These are phyloP conservation scores for Aspergillus nanangensis DNA, from an alignment of 495 filamentous ascomycete genomes.

Conservation along the genomic window DNA sequence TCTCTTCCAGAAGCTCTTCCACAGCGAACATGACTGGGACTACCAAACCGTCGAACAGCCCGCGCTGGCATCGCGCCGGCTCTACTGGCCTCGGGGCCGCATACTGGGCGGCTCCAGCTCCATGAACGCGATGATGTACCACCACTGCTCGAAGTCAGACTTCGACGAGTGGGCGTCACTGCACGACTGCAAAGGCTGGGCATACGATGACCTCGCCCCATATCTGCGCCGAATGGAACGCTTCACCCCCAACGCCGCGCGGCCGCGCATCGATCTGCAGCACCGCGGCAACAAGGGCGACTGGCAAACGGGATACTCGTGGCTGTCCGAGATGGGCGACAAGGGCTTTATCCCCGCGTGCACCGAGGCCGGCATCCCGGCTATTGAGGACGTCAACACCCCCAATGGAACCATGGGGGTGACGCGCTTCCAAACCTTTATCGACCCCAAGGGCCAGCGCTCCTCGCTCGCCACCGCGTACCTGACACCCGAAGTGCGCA, in stretches of 20 bases:
- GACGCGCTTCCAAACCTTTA: slow-evolving; percentile 18
- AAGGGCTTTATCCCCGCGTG: slow-evolving; percentile 19
- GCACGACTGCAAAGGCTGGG: slow-evolving; percentile 20
- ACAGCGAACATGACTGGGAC: slow-evolving; percentile 19
- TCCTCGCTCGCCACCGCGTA: slow-evolving; percentile 19
- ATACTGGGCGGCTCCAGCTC: slow-evolving; percentile 17
- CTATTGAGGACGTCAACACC: slow-evolving; percentile 13
- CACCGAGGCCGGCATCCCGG: slow-evolving; percentile 12
- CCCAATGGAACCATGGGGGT: slow-evolving; percentile 11
- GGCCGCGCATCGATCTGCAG: slow-evolving; percentile 10
- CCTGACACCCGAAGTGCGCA: slow-evolving; percentile 9
- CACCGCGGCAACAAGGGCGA: slow-evolving; percentile 10
- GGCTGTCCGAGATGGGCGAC: slow-evolving; percentile 18
- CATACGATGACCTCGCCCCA: slow-evolving; percentile 11
- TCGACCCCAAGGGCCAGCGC: slow-evolving; percentile 18
- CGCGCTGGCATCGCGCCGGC: slow-evolving; percentile 8
- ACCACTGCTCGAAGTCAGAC: slow-evolving; percentile 16
- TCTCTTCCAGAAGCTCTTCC: slow-evolving; percentile 17
- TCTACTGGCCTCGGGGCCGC: slow-evolving; percentile 20
- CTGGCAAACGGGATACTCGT: slow-evolving; percentile 18
- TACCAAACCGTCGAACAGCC: slow-evolving; percentile 20
- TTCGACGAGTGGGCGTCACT: slow-evolving; percentile 15
- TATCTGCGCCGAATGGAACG: slow-evolving; percentile 16
- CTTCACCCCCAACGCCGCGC: slow-evolving; percentile 14
- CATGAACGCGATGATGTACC: slow-evolving; percentile 21